Conservation (phyloP, 2,329 filamentous ascomycete genomes). For the Trichoderma breve region DNA sequence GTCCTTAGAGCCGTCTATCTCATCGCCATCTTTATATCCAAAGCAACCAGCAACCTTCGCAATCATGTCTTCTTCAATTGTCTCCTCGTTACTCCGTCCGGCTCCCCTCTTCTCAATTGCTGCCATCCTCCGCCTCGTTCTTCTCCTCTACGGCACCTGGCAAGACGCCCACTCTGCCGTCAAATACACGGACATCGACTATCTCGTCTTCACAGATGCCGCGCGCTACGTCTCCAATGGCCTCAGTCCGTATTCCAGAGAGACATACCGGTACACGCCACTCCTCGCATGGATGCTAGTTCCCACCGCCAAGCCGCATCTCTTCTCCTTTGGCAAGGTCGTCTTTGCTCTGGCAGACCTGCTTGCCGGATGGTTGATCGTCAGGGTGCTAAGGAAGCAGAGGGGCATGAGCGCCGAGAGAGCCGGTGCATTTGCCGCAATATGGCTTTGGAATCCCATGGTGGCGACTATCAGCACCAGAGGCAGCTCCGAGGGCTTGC, state of each 20-base stretch:
- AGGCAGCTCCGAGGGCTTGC: constrained; percentile 86
- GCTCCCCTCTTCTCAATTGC: constrained; percentile 55
- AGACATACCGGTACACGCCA: constrained; percentile 96
- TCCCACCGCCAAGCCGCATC: constrained; percentile 62
- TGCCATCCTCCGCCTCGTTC: constrained; percentile 63
- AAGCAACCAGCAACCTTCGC: constrained; percentile 19
- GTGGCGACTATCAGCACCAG: constrained; percentile 94
- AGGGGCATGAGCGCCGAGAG: constrained; percentile 46
- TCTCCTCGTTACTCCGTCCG: constrained; percentile 33
- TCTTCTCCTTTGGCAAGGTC: constrained; percentile 83
- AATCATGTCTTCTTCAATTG: constrained; percentile 12
- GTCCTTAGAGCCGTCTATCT: constrained; percentile 12
- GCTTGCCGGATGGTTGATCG: constrained; percentile 76
- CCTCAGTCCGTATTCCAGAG: constrained; percentile 77
- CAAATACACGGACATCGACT: constrained; percentile 99
- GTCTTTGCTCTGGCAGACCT: constrained; percentile 84
- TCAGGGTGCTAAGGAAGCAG: constrained; percentile 37
- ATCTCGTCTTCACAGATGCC: constrained; percentile 96
- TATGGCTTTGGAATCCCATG: constrained; percentile 98
- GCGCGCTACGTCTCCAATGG: constrained; percentile 70
- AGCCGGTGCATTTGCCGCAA: constrained; percentile 74
- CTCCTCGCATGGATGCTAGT: constrained; percentile 87
- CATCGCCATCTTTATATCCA: background rate
- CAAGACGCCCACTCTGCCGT: constrained; percentile 89
- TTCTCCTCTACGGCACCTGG: constrained; percentile 86